phyloP scores from a whole-genome alignment of 2,329 filamentous ascomycete genomes.

The Pseudocercospora musae region DNA sequence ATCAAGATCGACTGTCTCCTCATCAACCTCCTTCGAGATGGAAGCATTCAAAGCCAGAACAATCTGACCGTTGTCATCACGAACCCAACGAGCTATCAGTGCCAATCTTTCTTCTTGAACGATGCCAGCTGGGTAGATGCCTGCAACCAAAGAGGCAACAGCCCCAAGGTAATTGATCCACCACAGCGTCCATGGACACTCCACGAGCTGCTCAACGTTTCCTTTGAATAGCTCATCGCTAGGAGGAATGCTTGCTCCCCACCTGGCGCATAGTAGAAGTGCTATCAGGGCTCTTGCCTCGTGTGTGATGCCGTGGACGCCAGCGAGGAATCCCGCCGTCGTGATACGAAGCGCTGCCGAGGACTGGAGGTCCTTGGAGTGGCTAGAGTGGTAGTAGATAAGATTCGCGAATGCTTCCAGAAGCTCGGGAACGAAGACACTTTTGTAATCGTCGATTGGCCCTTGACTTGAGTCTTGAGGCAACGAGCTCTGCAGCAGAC shows the following conservation, averaged over 20 bases:
- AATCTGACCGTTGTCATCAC: slow-evolving; percentile 40
- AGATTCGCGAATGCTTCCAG: slow-evolving; percentile 58
- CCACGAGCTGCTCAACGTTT: slow-evolving; percentile 53
- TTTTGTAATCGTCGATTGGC: slow-evolving; percentile 37
- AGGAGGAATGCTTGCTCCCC: slow-evolving; percentile 63
- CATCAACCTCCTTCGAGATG: slow-evolving; percentile 39
- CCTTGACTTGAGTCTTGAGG: slow-evolving; percentile 35
- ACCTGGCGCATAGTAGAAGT: slow-evolving; percentile 69
- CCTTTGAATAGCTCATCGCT: slow-evolving; percentile 55
- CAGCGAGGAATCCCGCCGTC: slow-evolving; percentile 63
- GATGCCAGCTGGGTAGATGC: slow-evolving; percentile 60
- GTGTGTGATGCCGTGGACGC: slow-evolving; percentile 71
- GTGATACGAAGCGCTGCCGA: slow-evolving; percentile 70
- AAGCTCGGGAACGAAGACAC: slow-evolving; percentile 43
- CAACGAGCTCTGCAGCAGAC: slow-evolving; percentile 49
- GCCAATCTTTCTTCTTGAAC: slow-evolving; percentile 41
- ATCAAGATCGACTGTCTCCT: slow-evolving; percentile 42
- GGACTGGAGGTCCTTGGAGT: slow-evolving; percentile 51
- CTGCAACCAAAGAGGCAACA: slow-evolving; percentile 56
- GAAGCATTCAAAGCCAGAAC: slow-evolving; percentile 45
- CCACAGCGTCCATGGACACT: slow-evolving; percentile 54
- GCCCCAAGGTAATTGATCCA: slow-evolving; percentile 64
- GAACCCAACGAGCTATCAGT: slow-evolving; percentile 44
- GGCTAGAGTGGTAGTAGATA: slow-evolving; percentile 48
- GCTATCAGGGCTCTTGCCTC: slow-evolving; percentile 67